Conservation (phyloP, 768 basidiomycete species). For the Lyophyllum atratum region DNA sequence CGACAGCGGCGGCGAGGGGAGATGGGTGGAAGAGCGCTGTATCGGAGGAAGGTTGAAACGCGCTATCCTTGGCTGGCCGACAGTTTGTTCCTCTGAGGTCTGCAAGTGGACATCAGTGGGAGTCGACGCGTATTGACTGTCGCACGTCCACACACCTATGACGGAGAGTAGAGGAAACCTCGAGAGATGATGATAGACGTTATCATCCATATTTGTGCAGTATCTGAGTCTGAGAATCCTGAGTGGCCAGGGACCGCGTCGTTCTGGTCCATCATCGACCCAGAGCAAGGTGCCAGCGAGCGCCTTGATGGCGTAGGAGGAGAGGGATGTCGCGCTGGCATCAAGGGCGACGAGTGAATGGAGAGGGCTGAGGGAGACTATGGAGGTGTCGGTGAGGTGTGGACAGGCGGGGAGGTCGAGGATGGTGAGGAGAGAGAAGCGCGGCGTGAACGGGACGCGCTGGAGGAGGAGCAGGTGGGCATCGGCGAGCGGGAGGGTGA, state of each 20-base stretch:
- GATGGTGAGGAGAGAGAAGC: conserved; percentile 67
- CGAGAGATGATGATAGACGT: conserved; percentile 40
- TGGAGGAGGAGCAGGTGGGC: conserved; percentile 58
- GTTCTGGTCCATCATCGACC: conserved; percentile 27
- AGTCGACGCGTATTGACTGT: neutral
- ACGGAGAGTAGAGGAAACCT: conserved; percentile 61
- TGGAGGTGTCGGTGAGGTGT: conserved; percentile 59
- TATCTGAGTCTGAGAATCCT: conserved; percentile 58
- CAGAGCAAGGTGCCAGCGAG: conserved; percentile 51
- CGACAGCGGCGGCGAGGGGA: conserved; percentile 36
- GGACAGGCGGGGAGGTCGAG: conserved; percentile 57
- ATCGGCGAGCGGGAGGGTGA: conserved; percentile 56
- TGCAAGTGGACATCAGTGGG: conserved; percentile 21
- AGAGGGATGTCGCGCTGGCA: conserved; percentile 53
- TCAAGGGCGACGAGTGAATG: conserved; percentile 66
- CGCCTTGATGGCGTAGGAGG: conserved; percentile 50
- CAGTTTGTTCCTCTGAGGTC: conserved; percentile 56
- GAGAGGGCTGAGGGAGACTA: conserved; percentile 50
- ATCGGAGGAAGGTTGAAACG: conserved; percentile 26
- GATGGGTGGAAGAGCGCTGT: conserved; percentile 44
- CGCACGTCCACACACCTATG: conserved; percentile 47
- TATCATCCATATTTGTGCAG: conserved; percentile 51
- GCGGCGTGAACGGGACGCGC: conserved; percentile 47
- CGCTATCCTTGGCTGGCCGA: conserved; percentile 14
- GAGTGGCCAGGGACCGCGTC: conserved; percentile 56